These are phyloP conservation scores for Nakazawaea peltata DNA, from an alignment of 805 yeast genomes.

Conservation along the genomic window DNA sequence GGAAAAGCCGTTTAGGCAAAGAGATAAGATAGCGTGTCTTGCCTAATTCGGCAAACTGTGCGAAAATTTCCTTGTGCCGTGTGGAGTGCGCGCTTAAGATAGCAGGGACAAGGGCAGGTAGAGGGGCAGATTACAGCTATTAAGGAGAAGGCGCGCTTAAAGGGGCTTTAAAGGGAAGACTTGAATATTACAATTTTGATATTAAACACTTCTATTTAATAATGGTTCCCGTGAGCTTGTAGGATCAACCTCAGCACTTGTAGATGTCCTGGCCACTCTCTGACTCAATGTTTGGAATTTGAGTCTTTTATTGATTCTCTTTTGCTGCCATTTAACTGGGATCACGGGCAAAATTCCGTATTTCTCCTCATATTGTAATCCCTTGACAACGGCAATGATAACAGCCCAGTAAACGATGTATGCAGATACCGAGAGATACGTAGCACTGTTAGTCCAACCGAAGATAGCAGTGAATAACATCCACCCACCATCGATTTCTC, in stretches of 20 bases:
- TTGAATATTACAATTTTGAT: background rate
- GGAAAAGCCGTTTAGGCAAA: too few relatives aligned
- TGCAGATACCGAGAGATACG: constrained; percentile 39
- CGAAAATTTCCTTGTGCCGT: too few relatives aligned
- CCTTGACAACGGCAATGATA: constrained; percentile 21
- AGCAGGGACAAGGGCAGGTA: too few relatives aligned
- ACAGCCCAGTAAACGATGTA: constrained; percentile 31
- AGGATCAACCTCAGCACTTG: too few relatives aligned
- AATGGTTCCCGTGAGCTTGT: too few relatives aligned
- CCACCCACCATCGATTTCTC: constrained; percentile 40
- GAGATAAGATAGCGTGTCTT: too few relatives aligned
- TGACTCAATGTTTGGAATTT: constrained; percentile 17
- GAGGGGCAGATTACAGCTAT: too few relatives aligned
- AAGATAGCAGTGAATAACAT: constrained; percentile 37
- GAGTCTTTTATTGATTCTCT: constrained; percentile 34
- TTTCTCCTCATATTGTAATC: constrained; percentile 39
- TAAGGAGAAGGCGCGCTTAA: too few relatives aligned
- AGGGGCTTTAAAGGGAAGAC: too few relatives aligned
- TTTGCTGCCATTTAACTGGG: constrained; percentile 49
- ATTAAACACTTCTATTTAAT: too few relatives aligned
- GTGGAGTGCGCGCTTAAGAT: too few relatives aligned
- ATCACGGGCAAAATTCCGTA: constrained; percentile 47
- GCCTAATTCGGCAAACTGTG: too few relatives aligned
- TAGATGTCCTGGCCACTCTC: constrained; percentile 9
- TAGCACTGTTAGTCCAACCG: constrained; percentile 94